Conservation (phyloP, 345 rosid species). For the Lenwebbia sp. region DNA sequence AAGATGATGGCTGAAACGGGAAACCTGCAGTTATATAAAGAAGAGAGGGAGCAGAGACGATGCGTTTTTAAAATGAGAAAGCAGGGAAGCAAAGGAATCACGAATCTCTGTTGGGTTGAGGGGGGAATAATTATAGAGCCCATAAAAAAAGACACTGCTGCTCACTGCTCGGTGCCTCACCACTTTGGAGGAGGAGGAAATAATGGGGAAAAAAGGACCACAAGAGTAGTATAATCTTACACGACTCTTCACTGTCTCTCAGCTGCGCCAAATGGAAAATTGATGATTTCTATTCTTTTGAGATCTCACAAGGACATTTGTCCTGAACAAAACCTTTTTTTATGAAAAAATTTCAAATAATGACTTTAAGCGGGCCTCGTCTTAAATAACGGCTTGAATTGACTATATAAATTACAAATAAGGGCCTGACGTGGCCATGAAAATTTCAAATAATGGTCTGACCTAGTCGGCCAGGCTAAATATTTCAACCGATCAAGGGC, state of each 20-base stretch:
- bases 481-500: too few relatives aligned
- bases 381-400: too few relatives aligned
- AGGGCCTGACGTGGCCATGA: too few relatives aligned
- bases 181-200: not conserved
- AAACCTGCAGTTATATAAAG: not conserved
- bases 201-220: not conserved
- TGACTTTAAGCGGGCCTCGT: too few relatives aligned
- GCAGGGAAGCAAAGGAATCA: not conserved
- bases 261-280: not conserved
- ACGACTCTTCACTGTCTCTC: too few relatives aligned
- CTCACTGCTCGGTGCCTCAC: not conserved
- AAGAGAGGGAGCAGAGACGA: not conserved
- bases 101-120: not conserved
- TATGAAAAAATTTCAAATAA: too few relatives aligned
- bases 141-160: not conserved
- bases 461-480: too few relatives aligned
- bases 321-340: not conserved
- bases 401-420: too few relatives aligned
- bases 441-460: too few relatives aligned
- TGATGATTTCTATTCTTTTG: not conserved
- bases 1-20: not conserved
- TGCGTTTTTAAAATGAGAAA: not conserved
- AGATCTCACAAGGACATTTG: not conserved
- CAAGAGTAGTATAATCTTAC: not conserved
- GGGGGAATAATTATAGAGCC: constrained; percentile 2